Evolutionary conservation across 257 asterid genomes (phyloP).

Genomic region (Ilex asprella): DNA sequence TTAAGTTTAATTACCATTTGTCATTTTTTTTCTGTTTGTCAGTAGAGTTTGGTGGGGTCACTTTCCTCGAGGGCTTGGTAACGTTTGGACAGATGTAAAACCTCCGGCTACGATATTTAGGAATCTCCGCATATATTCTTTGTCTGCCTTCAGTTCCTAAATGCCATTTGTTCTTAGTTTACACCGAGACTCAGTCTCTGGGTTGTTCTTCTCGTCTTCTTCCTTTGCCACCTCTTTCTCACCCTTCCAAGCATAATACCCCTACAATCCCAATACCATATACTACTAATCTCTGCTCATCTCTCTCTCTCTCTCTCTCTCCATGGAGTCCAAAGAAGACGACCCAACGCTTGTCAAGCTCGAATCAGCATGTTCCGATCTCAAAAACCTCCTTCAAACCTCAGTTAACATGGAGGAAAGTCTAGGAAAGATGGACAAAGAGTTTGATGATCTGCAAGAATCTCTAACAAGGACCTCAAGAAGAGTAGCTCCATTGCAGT

Average conservation of each 20-base stretch:
- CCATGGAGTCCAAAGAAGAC: slow-evolving; percentile 37
- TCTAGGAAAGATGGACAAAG: slow-evolving; percentile 35
- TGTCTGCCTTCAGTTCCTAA: slow-evolving; percentile 15
- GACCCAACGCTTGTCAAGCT: slow-evolving; percentile 33
- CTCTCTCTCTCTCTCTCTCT: not conserved
- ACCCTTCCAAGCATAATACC: not conserved
- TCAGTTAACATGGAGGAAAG: slow-evolving; percentile 28
- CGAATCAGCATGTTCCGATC: slow-evolving; percentile 36
- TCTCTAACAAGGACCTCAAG: slow-evolving; percentile 35
- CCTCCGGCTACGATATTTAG: slow-evolving; percentile 19
- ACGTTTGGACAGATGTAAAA: slow-evolving; percentile 12
- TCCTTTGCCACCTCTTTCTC: slow-evolving; percentile 2
- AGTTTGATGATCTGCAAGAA: slow-evolving; percentile 28
- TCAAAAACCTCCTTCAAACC: slow-evolving; percentile 34
- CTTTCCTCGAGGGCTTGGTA: not conserved
- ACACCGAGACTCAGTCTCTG: slow-evolving; percentile 16
- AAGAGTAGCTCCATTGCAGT: slow-evolving; percentile 58
- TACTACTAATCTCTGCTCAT: not conserved
- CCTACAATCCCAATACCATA: not conserved
- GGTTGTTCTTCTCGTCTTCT: slow-evolving; percentile 3
- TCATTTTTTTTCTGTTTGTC: no score
- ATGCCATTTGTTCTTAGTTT: slow-evolving; percentile 31
- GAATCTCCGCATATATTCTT: slow-evolving; percentile 8
- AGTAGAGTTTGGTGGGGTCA: no score
- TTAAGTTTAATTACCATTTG: no score